Conservation (phyloP, 1,284 basidiomycete species). For the Ustanciosporium gigantosporum region DNA sequence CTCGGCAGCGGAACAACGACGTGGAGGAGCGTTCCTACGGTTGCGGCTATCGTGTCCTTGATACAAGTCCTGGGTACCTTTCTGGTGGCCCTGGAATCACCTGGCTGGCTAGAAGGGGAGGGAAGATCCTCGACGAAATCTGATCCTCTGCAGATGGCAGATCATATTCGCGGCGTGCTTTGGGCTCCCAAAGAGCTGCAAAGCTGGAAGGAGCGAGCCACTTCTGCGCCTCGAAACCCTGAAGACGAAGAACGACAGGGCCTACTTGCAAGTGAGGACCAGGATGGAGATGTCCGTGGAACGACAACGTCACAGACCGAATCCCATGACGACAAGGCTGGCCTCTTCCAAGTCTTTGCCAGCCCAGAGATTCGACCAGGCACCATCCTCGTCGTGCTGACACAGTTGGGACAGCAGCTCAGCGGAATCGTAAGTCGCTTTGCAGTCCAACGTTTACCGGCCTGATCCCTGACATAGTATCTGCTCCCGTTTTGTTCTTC, state of each 20-base stretch:
- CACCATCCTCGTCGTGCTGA: constrained; percentile 41
- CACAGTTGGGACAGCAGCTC: constrained; percentile 56
- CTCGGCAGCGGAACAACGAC: constrained; percentile 9
- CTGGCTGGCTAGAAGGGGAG: constrained; percentile 46
- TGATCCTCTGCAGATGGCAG: constrained; percentile 2
- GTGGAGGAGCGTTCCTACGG: constrained; percentile 62
- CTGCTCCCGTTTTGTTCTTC: not conserved
- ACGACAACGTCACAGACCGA: not conserved
- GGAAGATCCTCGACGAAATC: not conserved
- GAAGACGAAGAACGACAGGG: constrained; percentile 26
- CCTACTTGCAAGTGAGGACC: constrained; percentile 4
- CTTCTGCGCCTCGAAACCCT: not conserved
- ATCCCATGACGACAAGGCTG: constrained; percentile 1
- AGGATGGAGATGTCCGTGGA: not conserved
- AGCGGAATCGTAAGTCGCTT: constrained; percentile 41
- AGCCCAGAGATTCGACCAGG: constrained; percentile 31
- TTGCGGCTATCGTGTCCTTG: constrained; percentile 51
- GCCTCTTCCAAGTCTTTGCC: constrained; percentile 16
- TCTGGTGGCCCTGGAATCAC: constrained; percentile 40
- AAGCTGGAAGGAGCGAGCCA: constrained; percentile 13
- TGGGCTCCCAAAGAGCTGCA: constrained; percentile 33
- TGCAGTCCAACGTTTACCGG: not conserved
- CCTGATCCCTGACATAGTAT: not conserved
- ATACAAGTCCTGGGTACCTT: constrained; percentile 59
- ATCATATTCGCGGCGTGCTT: constrained; percentile 18